Evolutionary conservation across 192 early-diverging fungal genomes (phyloP), one percentile per base, ranked within the genome.

Genomic region (Entomortierella lignicola): DNA sequence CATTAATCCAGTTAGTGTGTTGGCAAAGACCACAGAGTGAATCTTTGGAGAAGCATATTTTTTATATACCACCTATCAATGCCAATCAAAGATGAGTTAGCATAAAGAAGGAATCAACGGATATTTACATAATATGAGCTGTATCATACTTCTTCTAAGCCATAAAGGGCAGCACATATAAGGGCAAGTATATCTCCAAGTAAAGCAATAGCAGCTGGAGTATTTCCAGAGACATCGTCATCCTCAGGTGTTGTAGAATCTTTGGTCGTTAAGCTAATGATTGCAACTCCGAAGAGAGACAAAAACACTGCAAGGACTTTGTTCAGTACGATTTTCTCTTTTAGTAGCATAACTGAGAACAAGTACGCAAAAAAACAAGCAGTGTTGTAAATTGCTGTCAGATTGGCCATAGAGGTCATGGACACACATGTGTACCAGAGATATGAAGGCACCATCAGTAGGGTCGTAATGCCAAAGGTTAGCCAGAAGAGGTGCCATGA

Each of bases 371-470:
- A 96, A 67, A 96, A 94, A 65, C 92, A 94, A 23, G 88, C 85
- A 25, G 87, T 93, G 80, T 96, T 94, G 87, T 92, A 93, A 42
- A 93, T 92, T 11, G 92, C 94, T 0, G 92, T 94, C 43, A 94
- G 77, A 60, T 90, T 93, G 23, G 92, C 88, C 89, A 93, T 94
- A 34, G 90, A 86, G 8, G 88, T 91, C 43, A 92, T 79, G 10
- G 86, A 86, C 31, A 94, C 88, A 13, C 92, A 88, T 48, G 89
- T 75, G 58, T 96, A 96, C 94, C 94, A 96, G 43, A 91, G 75
- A 66, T 94, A 94, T 20, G 92, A 86, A 31, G 89, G 86, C 13
- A 90, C 60, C 62, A 91, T 93, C 58, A 94, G 82, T 21, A 91
- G 56, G 8, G 83, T 68, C 0, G 91, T 85, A 31, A 94, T 83